Conservation (phyloP, 306 rosid genomes). For the Bauhinia variegata region DNA sequence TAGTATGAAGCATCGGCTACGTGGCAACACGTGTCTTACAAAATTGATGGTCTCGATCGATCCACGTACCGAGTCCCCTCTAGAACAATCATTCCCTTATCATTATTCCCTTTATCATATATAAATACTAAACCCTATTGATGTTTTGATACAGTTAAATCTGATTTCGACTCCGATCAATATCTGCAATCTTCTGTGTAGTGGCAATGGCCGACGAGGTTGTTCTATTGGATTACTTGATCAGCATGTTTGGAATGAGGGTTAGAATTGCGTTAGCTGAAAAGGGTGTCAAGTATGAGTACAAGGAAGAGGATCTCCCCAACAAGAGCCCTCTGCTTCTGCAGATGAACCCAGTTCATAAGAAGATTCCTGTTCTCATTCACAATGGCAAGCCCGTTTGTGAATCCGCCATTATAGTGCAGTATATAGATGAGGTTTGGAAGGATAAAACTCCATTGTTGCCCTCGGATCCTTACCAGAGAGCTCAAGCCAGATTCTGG, state of each 20-base stretch:
- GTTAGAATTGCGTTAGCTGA: conserved; percentile 45
- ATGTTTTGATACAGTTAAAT: too few relatives aligned
- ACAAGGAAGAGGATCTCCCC: conserved; percentile 32
- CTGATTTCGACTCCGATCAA: too few relatives aligned
- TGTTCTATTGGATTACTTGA: conserved; percentile 42
- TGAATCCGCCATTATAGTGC: conserved; percentile 43
- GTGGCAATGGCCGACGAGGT: conserved; percentile 43
- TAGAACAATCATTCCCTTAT: too few relatives aligned
- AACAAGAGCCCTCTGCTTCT: conserved; percentile 44
- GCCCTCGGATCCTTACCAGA: conserved; percentile 40
- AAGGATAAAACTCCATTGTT: conserved; percentile 9
- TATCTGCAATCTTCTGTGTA: not conserved
- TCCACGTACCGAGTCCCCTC: too few relatives aligned
- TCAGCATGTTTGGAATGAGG: conserved; percentile 45
- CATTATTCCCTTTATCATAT: too few relatives aligned
- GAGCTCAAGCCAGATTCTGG: conserved; percentile 54
- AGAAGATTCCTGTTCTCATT: conserved; percentile 59
- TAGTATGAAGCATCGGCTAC: too few relatives aligned
- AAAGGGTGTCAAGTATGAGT: conserved; percentile 44
- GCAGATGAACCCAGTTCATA: conserved; percentile 56
- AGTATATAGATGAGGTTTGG: conserved; percentile 47
- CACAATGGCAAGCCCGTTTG: conserved; percentile 46
- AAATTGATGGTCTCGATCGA: too few relatives aligned
- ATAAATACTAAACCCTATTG: too few relatives aligned
- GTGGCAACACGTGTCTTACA: too few relatives aligned